Evolutionary conservation across 305 asterid species (phyloP).

Genomic region (Fraxinus albicans): DNA sequence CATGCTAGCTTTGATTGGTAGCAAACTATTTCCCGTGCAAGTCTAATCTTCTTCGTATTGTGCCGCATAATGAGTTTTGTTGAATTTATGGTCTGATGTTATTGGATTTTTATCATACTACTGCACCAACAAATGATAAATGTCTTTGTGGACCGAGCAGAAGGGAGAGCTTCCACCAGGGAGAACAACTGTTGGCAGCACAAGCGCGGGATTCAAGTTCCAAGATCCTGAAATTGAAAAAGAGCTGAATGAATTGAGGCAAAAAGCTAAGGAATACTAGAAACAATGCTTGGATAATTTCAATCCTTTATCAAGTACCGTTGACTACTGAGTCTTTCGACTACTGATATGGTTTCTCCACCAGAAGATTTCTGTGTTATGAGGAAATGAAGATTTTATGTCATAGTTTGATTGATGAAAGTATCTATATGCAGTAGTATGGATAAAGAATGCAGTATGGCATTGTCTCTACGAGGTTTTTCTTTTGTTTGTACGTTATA

Average conservation of each 20-base stretch:
- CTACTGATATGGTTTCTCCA: neutral
- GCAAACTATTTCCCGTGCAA: neutral
- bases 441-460: neutral
- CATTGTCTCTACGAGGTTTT: neutral
- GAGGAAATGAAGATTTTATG: neutral
- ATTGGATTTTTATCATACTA: neutral
- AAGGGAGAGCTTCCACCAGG: conserved; percentile 97
- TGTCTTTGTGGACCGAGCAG: conserved; percentile 37
- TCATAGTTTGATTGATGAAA: neutral
- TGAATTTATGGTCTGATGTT: neutral
- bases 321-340: neutral
- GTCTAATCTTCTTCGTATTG: neutral
- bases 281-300: neutral
- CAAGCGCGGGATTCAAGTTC: conserved; percentile 49
- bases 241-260: conserved; percentile 83
- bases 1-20: neutral
- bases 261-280: conserved; percentile 72
- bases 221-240: conserved; percentile 86
- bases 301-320: neutral
- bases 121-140: neutral
- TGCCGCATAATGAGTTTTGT: neutral
- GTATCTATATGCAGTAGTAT: neutral
- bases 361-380: neutral
- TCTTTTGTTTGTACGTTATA: neutral
- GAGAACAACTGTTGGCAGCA: conserved; percentile 52